Conservation (phyloP, 225 moss, liverwort and hornwort species). For the Polytrichum formosum region DNA sequence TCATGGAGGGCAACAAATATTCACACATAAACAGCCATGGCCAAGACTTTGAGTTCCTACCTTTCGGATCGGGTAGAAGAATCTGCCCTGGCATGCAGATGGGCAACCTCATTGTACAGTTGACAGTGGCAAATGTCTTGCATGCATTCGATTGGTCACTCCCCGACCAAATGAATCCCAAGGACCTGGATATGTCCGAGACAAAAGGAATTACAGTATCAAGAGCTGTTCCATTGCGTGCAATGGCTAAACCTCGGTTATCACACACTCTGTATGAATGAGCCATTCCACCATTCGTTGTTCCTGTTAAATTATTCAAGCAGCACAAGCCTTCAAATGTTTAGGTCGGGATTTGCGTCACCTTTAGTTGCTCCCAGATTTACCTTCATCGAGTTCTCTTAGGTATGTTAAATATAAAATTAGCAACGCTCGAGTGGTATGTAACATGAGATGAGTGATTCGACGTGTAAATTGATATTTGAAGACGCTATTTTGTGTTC, state of each 20-base stretch:
- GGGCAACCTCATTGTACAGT: background rate
- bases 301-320: too few relatives aligned
- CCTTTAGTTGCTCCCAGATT: too few relatives aligned
- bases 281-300: too few relatives aligned
- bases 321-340: too few relatives aligned
- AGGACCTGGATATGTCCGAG: background rate
- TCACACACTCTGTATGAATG: background rate
- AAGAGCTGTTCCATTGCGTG: background rate
- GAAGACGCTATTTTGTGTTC: too few relatives aligned
- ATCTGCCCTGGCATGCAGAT: constrained; percentile 11
- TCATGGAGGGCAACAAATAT: constrained; percentile 4
- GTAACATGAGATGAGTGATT: too few relatives aligned
- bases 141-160: constrained; percentile 9
- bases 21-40: constrained; percentile 1
- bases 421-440: too few relatives aligned
- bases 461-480: too few relatives aligned
- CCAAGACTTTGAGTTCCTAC: constrained; percentile 13
- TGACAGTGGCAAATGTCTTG: background rate
- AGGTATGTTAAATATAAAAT: too few relatives aligned
- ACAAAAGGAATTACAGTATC: background rate
- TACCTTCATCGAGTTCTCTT: too few relatives aligned
- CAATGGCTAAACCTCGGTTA: constrained; percentile 7
- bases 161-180: constrained; percentile 5
- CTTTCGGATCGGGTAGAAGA: constrained; percentile 19
- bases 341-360: too few relatives aligned